phyloP scores from a whole-genome alignment of 1,284 basidiomycete genomes.

The Fomitopsis palustris region DNA sequence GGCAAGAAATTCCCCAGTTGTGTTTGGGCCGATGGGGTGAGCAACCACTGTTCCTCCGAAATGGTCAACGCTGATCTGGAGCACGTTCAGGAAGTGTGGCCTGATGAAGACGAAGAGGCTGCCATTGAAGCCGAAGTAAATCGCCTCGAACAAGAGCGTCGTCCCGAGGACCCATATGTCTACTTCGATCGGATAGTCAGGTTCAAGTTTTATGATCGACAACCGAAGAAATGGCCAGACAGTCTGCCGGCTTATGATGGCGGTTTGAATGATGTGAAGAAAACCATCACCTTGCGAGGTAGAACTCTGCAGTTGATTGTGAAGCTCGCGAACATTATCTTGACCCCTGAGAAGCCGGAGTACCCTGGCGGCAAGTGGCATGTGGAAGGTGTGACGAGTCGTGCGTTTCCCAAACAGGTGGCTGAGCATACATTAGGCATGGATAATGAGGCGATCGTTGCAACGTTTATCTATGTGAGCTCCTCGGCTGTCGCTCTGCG shows the following conservation, averaged over 20 bases:
- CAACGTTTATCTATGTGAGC: not conserved
- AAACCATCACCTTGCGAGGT: constrained; percentile 13
- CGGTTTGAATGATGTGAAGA: not conserved
- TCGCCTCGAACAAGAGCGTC: not conserved
- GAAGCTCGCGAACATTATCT: constrained; percentile 47
- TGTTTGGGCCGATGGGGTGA: not conserved
- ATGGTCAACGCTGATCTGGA: not conserved
- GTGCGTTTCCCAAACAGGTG: not conserved
- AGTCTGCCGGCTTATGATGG: not conserved
- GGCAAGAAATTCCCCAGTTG: not conserved
- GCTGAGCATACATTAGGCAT: constrained; percentile 12
- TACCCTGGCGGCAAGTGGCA: constrained; percentile 35
- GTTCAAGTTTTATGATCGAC: not conserved
- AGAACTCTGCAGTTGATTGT: constrained; percentile 42
- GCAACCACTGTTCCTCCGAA: not conserved
- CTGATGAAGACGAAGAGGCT: not conserved
- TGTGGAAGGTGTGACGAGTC: constrained; percentile 23
- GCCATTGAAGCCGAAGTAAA: not conserved
- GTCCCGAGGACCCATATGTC: not conserved
- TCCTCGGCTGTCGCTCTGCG: not conserved
- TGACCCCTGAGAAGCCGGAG: constrained; percentile 39
- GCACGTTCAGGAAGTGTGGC: not conserved
- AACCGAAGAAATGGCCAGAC: not conserved
- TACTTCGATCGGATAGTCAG: not conserved
- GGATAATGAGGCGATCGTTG: constrained; percentile 35